Evolutionary conservation across 1,139 yeast species (phyloP), one percentile per base, ranked within the genome.

Genomic region (Candida freyschussii): DNA sequence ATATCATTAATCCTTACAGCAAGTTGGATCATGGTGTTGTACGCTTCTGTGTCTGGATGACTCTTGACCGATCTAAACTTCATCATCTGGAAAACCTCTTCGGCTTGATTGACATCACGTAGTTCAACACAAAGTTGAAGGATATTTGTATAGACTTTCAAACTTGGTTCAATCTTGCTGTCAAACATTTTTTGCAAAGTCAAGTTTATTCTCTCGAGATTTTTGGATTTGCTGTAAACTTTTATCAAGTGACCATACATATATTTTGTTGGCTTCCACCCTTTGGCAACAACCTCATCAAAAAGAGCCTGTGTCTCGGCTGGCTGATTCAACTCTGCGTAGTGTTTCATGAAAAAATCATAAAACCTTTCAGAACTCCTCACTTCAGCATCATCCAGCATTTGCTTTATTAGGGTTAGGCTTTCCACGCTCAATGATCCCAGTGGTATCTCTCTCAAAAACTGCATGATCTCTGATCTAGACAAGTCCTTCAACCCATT

Each of bases 71-170:
- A 76, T 42, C 81, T 58, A 53, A 84, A 89, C 55, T 86, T 89
- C 87, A 91, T 79, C 43, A 86, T 75, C 47, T 82, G 91, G 55
- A 91, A 91, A 2, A 84, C 65, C 32, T 78, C 76, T 37, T 74
- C 71, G 0, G 95, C 95, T 43, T 74, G 77, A 21, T 67, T 59
- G 43, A 67, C 75, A 39, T 77, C 71, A 16, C 62, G 61, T 15
- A 72, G 52, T 37, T 75, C 68, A 4, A 78, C 75, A 50, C 84
- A 79, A 14, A 86, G 71, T 40, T 80, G 79, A 33, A 87, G 56
- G 2, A 86, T 66, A 17, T 77, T 73, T 2, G 83, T 69, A 47
- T 79, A 81, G 4, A 81, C 67, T 4, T 63, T 60, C n/a, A 69
- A 62, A 6, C 77, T 65, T 3, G 91, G 84, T 24, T 63, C 60